Evolutionary conservation across 106 monocot species (phyloP), one percentile per base, ranked within the genome.

Genomic region (Allium sativum): DNA sequence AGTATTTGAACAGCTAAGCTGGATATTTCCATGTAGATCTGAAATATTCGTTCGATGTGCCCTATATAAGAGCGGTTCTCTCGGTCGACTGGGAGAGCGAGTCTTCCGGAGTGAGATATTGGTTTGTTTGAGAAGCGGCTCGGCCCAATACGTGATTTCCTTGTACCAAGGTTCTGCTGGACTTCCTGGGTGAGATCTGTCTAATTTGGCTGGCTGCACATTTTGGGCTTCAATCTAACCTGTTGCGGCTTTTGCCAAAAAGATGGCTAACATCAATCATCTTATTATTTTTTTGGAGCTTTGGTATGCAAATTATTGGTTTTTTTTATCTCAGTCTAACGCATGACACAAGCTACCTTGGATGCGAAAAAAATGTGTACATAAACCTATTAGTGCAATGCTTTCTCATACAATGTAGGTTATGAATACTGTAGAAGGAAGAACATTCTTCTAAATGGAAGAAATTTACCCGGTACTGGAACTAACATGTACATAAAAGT

Each of bases 151-250:
- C n/a, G n/a, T n/a, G n/a, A n/a, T n/a, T n/a, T n/a, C 63, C 58
- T 7, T 77, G 67, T 47, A 75, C 72, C 45, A 72, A 77, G 68
- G 59, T 3, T 6, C 66, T 77, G 59, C 59, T 65, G 3, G 19
- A 7, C 10, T 18, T 65, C 18, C 71, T 70, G 76, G 60, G 52
- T 18, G 52, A 15, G 46, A n/a, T n/a, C n/a, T n/a, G n/a, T n/a
- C n/a, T n/a, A n/a, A n/a, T n/a, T n/a, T n/a, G n/a, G n/a, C n/a
- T n/a, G n/a, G n/a, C n/a, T n/a, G n/a, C n/a, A n/a, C n/a, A n/a
- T n/a, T n/a, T n/a, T n/a, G n/a, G n/a, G n/a, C n/a, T n/a, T n/a
- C n/a, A n/a, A n/a, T n/a, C n/a, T n/a, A n/a, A n/a, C n/a, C n/a
- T 70, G 73, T 8, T 74, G 59, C 59, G 44, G 61, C 41, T 42